Base-by-base conservation (phyloP, 176 grass and related monocot species). In the Ensete ventricosum region DNA sequence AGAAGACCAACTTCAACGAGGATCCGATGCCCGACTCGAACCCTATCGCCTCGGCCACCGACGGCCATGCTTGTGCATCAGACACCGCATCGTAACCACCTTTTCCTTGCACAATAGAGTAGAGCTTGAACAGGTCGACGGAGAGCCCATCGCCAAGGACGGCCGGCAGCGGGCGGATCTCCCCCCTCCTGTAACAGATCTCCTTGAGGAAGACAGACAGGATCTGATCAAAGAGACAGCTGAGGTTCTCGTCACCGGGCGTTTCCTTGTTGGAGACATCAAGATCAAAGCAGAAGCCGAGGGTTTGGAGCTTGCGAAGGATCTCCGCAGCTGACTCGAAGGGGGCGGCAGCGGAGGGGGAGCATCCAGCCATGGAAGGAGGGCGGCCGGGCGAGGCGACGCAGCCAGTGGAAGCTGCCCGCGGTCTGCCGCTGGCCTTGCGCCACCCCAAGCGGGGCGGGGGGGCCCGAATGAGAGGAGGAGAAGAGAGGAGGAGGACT, bases 81-180 rank as follows among this genome's bases (percentile, higher is more conserved):
- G 21, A 54, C 69, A 87, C 79, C 50, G 67, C 54, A 1, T 54
- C n/a, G 67, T 82, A 87, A 8, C 82, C 88, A n/a, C 84, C 84
- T 16, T 70, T 62, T 5, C 24, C 50, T 54, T 52, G 62, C 19
- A 87, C 82, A 43, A 58, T 66, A 3, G 79, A 69, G 79, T 82
- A 90, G 29, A 87, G 52, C n/a, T 8, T 69, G 62, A 90, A 77
- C 68, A 90, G 64, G 20, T 84, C 84, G 21, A 90, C 29, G 11
- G 55, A 49, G 21, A 13, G 51, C 1, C 69, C 88, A 6, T 82
- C 53, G 9, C 72, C 79, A 8, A 82, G 54, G 22, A 59, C 11
- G 4, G 48, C 67, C 4, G 79, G 76, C 3, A 82, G 48, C 22
- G 64, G 88, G 29, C 53, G 79, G 2, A 3, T 14, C 8, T 57